Evolutionary conservation across 139 green algal species (phyloP), one percentile per base, ranked within the genome.

Genomic region (Volvox reticuliferus): DNA sequence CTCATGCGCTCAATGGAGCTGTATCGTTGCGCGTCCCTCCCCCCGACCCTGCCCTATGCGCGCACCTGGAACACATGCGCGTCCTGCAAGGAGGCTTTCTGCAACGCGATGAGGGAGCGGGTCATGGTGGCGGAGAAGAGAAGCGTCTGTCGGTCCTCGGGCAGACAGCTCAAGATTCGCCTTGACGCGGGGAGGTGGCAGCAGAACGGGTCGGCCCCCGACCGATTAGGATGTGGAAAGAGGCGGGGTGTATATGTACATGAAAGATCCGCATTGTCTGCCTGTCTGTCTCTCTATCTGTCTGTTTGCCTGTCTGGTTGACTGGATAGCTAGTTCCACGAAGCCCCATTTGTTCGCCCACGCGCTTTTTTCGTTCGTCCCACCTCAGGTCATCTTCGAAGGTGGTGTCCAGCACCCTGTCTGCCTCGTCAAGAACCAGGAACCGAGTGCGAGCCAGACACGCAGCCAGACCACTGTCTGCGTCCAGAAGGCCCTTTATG

Each of bases 41-140:
- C 44, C 44, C 44, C 44, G 44, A 55, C 44, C 44, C 44, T 55
- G 44, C 71, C 71, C 24, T 73, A 12, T 30, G 24, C 12, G 19
- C 30, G 79, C 37, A 95, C 93, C 92, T 94, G 37, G 84, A 96
- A 97, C 44, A 94, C 71, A 92, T 94, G 95, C 12, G 96, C 95
- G 80, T 97, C 93, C 21, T 69, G 76, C 89, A 97, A 89, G 0
- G 95, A 81, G 24, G 85, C 78, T 18, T 71, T 84, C 91, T 96
- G 95, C 80, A 99, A 91, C 65, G 85, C 93, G 3, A 95, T 94
- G 32, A 99, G 86, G 26, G 92, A 94, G 77, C 93, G 82, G 0
- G 97, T 99, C 93, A 99, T 97, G 19, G 98, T 99, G 22, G 98
- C 98, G 67, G 92, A 97, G 92, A 99, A 99, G 69, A 99, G 96